Base-by-base conservation (phyloP, 2,329 filamentous ascomycete genomes). In the Lojkania enalia region DNA sequence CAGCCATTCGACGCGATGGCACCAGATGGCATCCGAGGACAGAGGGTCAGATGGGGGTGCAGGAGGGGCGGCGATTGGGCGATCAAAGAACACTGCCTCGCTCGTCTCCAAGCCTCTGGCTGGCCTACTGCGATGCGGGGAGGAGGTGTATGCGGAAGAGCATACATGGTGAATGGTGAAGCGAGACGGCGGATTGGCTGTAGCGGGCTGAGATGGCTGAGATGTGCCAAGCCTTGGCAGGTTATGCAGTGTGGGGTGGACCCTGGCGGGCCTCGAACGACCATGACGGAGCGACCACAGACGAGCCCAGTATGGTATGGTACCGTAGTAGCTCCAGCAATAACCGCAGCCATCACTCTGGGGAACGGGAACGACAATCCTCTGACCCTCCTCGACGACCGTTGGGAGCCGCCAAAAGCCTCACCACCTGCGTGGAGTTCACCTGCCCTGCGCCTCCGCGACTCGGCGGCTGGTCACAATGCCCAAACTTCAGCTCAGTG, bases 41-140 rank as follows among this genome's bases (percentile, higher is more conserved):
- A 13, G 4, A 5, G 15, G 44, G 41, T 51, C 44, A 51, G 44
- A 51, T 27, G 49, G 49, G 30, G 49, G 36, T 30, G 29, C 37
- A 19, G 7, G 12, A 19, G 19, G 7, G 2, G n/a, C 3, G 7
- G 18, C 15, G 15, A 46, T 42, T 47, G 42, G 49, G 12, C 20
- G 15, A 20, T 23, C 29, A 16, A 12, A 12, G 20, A 27, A 33
- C 48, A 51, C 48, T 45, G 48, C 48, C 48, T 48, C 48, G 4
- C 38, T 48, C 48, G 44, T 48, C 44, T 51, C 47, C 47, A 38
- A 23, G 30, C 36, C 35, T 11, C 14, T 33, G 48, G 44, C 11
- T n/a, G n/a, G n/a, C n/a, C n/a, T n/a, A 27, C n/a, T 27, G 23
- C n/a, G 23, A 27, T 27, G 23, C 23, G 7, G 7, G n/a, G 23